These are phyloP conservation scores for Pythium chondricola DNA, from an alignment of 352 stramenopile species.

Conservation along the genomic window DNA sequence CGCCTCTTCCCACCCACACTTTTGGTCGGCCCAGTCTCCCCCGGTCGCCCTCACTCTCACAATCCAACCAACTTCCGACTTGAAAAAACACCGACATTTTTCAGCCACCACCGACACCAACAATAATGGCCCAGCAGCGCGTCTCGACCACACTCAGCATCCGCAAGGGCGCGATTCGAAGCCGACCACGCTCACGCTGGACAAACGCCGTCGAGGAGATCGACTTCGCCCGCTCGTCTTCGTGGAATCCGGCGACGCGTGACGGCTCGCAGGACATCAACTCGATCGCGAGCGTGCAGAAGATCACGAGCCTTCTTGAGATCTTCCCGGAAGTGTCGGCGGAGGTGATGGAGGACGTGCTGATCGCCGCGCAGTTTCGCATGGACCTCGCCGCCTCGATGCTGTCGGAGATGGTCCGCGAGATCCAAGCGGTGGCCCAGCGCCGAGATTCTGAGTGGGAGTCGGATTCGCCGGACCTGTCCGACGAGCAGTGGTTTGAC, in stretches of 20 bases:
- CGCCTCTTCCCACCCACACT: background rate
- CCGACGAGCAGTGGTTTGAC: conserved; percentile 48
- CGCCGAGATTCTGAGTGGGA: background rate
- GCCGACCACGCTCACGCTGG: conserved; percentile 5
- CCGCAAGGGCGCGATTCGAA: conserved; percentile 16
- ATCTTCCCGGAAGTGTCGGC: conserved; percentile 45
- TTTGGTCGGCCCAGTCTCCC: background rate
- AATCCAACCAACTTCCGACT: background rate
- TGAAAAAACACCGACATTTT: conserved; percentile 11
- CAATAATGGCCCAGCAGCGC: conserved; percentile 11
- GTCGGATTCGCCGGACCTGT: background rate
- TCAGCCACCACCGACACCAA: background rate
- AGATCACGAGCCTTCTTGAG: conserved; percentile 40
- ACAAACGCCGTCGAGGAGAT: conserved; percentile 15
- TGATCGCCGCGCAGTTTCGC: conserved; percentile 57
- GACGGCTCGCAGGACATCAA: conserved; percentile 17
- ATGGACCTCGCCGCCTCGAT: conserved; percentile 57
- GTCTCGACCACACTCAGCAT: background rate
- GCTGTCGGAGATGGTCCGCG: conserved; percentile 42
- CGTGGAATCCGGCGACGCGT: conserved; percentile 21
- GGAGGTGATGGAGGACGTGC: conserved; percentile 52
- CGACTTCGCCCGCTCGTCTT: conserved; percentile 11
- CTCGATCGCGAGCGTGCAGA: conserved; percentile 35
- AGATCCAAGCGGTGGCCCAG: conserved; percentile 1
- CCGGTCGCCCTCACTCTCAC: background rate